A percentile compares a stretch with the other conserved stretches of the same genome.
phyloP scores from a whole-genome alignment of 2,329 filamentous ascomycete species.

The Ceratocystis diversiconidia region DNA sequence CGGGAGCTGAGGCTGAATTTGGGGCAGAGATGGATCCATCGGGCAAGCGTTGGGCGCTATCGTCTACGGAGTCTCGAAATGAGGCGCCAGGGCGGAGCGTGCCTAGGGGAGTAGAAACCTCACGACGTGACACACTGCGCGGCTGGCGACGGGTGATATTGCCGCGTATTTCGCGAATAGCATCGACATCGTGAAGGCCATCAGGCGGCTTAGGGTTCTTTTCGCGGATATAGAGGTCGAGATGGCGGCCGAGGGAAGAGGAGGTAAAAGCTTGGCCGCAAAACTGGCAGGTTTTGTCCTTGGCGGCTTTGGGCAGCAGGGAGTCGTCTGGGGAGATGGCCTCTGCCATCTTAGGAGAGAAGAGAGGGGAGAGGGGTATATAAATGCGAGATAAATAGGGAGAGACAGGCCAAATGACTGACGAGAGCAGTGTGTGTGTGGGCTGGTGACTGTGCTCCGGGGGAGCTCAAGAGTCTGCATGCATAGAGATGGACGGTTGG shows the following conservation, averaged over 20 bases:
- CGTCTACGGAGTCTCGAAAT: conserved; percentile 24
- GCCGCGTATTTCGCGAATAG: conserved; percentile 70
- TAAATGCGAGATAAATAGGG: background rate
- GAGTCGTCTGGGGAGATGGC: conserved; percentile 22
- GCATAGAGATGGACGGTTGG: conserved; percentile 14
- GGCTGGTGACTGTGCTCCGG: conserved; percentile 10
- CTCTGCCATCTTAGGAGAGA: conserved; percentile 25
- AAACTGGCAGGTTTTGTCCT: conserved; percentile 81
- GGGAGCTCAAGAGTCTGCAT: conserved; percentile 15
- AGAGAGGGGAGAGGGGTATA: conserved; percentile 6
- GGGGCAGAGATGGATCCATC: conserved; percentile 11
- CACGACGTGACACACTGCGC: conserved; percentile 34
- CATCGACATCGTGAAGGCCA: conserved; percentile 78
- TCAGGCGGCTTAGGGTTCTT: conserved; percentile 82
- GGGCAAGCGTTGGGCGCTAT: conserved; percentile 23
- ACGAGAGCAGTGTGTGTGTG: background rate
- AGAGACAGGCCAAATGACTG: background rate
- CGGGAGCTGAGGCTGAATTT: conserved; percentile 24
- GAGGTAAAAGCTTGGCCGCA: conserved; percentile 85
- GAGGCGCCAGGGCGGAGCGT: conserved; percentile 32
- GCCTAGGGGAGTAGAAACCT: conserved; percentile 44
- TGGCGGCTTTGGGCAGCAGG: conserved; percentile 35
- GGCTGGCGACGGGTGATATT: conserved; percentile 78
- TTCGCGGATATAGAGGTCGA: conserved; percentile 85
- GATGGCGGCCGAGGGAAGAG: conserved; percentile 79